Base-by-base conservation (phyloP, 371 early-diverging fungal species). In the Mucor racemosus region DNA sequence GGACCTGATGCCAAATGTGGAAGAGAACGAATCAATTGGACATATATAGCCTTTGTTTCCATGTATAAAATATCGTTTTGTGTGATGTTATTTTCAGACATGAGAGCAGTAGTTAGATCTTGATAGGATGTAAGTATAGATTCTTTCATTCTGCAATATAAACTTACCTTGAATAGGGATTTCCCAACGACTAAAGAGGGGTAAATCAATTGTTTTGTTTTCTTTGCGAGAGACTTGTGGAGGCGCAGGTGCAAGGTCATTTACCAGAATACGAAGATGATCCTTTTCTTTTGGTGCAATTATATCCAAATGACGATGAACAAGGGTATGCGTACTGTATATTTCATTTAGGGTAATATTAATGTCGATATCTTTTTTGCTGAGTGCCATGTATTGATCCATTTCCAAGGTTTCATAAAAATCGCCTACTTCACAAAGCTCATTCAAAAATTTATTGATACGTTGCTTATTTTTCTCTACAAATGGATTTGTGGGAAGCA, bases 351-450 rank as follows among this genome's bases (percentile, higher is more conserved):
- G 76, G 17, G 94, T 93, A 63, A 97, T 95, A 73, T 90, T 90
- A 39, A 97, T 80, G 54, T 88, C 76, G 54, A 96, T 87, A 64
- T 97, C 93, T 75, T 95, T 95, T 74, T 95, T 95, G 14, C 95
- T 95, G 61, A 97, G 76, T 0, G 96, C 95, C 83, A 96, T 91
- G 72, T 97, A 97, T 79, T 97, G 97, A 76, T 97, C 97, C 95
- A 96, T 97, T 86, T 97, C 97, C 70, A 97, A 74, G 33, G 90
- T 85, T 71, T 97, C 96, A 74, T 95, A 95, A 81, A 97, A 97
- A 71, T 97, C 98, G 54, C 91, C 88, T 4, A 97, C 95, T 85
- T 97, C 97, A 74, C 96, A 96, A 38, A 97, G 80, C 39, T 95
- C 94, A 68, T 90, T 91, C 50, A 97, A 75, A 75, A 97, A 97